Percentiles rank a stretch among this genome's conserved stretches.
Conservation (phyloP, 352 stramenopile species). For the Phytophthora sp. region DNA sequence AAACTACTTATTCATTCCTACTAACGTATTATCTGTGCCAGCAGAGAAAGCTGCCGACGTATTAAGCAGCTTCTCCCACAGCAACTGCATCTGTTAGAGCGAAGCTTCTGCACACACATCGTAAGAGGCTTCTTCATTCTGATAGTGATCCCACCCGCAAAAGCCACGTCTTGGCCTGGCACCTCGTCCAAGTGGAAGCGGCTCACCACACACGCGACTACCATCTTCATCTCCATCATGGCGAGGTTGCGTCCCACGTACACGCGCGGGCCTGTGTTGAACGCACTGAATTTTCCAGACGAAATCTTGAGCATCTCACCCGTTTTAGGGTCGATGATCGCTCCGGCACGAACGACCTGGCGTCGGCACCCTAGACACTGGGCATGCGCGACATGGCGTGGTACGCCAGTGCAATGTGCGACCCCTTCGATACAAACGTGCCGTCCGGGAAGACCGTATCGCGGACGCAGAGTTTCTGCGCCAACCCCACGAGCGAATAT, state of each 20-base stretch:
- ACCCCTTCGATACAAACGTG: constrained; percentile 48
- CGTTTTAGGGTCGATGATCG: constrained; percentile 39
- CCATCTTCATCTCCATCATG: constrained; percentile 84
- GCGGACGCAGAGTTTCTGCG: constrained; percentile 38
- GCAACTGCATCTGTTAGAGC: neutral
- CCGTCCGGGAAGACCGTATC: constrained; percentile 57
- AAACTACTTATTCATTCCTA: neutral
- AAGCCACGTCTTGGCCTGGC: constrained; percentile 45
- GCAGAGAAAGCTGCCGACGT: too few species aligned
- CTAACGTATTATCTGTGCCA: too few species aligned
- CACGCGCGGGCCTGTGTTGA: constrained; percentile 43
- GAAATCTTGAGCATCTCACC: constrained; percentile 41
- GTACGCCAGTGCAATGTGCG: constrained; percentile 40
- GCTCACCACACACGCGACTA: constrained; percentile 52
- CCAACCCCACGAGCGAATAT: constrained; percentile 45
- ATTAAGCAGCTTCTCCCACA: constrained; percentile 21
- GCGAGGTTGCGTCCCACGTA: constrained; percentile 54
- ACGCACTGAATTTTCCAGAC: constrained; percentile 38
- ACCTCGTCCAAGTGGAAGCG: constrained; percentile 54
- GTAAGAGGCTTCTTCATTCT: constrained; percentile 52
- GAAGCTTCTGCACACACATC: constrained; percentile 38
- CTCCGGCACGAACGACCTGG: constrained; percentile 45
- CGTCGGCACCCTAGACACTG: constrained; percentile 49
- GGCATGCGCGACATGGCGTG: constrained; percentile 49
- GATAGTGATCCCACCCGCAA: constrained; percentile 50